Percentiles rank a stretch among this genome's conserved stretches.
These are phyloP conservation scores for Colletotrichum viniferum DNA, from an alignment of 2,329 filamentous ascomycete species.

Conservation along the genomic window DNA sequence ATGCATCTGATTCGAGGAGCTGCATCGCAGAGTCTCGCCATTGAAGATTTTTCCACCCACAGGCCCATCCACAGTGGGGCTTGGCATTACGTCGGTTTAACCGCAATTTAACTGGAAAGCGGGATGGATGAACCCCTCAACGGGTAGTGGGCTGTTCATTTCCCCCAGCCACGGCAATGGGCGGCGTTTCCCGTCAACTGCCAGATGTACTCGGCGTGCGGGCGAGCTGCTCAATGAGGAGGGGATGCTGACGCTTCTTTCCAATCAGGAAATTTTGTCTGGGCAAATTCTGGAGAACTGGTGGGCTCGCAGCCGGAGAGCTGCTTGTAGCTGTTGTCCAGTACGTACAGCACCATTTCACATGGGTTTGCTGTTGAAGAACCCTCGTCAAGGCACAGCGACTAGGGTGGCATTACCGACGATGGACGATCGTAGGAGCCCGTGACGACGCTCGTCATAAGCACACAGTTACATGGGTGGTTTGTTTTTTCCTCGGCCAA, in stretches of 20 bases:
- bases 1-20: not conserved
- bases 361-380: not conserved
- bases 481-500: not conserved
- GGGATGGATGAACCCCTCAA: not conserved
- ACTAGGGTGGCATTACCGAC: not conserved
- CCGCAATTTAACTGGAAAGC: not conserved
- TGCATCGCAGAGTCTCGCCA: not conserved
- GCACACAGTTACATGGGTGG: not conserved
- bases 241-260: not conserved
- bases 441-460: not conserved
- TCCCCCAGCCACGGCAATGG: not conserved
- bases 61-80: not conserved
- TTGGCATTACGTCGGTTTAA: not conserved
- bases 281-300: not conserved
- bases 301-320: not conserved
- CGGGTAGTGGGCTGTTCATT: not conserved
- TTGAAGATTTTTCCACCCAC: not conserved
- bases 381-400: not conserved
- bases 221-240: not conserved
- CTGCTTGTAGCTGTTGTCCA: not conserved
- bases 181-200: not conserved
- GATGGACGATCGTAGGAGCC: not conserved
- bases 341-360: not conserved
- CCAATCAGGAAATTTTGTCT: not conserved
- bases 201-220: not conserved